Conservation (phyloP, 2,329 filamentous ascomycete species). For the Berkeleyomyces basicola region DNA sequence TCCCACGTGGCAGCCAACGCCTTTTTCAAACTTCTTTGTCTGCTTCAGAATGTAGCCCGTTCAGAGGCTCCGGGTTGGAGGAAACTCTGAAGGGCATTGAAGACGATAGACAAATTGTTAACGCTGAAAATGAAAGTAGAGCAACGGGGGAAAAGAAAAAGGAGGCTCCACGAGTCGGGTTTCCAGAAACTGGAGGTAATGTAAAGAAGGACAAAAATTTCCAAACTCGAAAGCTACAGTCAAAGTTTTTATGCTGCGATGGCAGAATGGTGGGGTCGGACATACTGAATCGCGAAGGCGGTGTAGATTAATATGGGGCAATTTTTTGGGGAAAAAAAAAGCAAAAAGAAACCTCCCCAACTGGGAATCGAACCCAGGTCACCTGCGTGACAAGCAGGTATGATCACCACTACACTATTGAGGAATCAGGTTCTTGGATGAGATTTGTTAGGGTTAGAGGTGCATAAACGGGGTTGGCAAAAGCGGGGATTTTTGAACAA, state of each 20-base stretch:
- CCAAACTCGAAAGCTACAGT: background rate
- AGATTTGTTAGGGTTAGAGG: background rate
- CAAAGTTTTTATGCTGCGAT: conserved; percentile 9
- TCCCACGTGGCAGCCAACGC: background rate
- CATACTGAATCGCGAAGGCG: background rate
- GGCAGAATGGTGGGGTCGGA: conserved; percentile 13
- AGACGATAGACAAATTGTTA: background rate
- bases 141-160: background rate
- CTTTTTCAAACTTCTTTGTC: background rate
- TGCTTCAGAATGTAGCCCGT: background rate
- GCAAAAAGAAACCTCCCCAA: conserved; percentile 10
- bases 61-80: too few relatives aligned
- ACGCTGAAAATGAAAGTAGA: background rate
- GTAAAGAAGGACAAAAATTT: background rate
- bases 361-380: conserved; percentile 15
- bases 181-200: background rate
- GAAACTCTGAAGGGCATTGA: too few relatives aligned
- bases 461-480: background rate
- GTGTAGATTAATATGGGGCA: background rate
- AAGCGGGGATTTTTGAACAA: background rate
- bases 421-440: conserved; percentile 3
- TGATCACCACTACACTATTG: conserved; percentile 15
- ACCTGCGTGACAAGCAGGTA: conserved; percentile 15
- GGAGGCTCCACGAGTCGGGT: background rate
- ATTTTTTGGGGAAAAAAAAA: background rate